Percentiles rank a stretch among this genome's conserved stretches.
phyloP scores from a whole-genome alignment of 345 rosid genomes.

The Passiflora organensis region DNA sequence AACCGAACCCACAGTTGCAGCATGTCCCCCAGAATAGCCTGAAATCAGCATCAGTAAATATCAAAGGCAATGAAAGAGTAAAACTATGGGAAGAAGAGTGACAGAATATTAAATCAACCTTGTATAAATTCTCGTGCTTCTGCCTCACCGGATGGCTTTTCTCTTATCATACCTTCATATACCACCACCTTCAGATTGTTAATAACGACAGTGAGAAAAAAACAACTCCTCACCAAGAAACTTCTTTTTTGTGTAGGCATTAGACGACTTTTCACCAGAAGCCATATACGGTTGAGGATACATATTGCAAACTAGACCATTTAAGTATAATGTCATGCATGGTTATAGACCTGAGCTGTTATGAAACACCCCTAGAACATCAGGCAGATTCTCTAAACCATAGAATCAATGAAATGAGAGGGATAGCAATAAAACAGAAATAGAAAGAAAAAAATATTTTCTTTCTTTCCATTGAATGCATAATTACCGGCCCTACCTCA shows the following conservation, averaged over 20 bases:
- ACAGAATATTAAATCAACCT: conserved; percentile 36
- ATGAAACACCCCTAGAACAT: neutral
- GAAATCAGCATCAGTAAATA: conserved; percentile 13
- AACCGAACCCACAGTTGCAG: conserved; percentile 83
- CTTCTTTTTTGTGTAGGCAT: too few relatives aligned
- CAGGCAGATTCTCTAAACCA: neutral
- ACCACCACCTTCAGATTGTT: conserved; percentile 71
- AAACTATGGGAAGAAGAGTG: neutral
- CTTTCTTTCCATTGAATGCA: neutral
- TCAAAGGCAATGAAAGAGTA: conserved; percentile 6
- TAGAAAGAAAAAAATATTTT: neutral
- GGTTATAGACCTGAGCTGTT: neutral
- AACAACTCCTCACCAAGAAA: too few relatives aligned
- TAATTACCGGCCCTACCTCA: neutral
- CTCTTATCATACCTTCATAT: conserved; percentile 72
- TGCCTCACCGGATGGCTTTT: conserved; percentile 67
- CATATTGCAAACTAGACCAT: conserved; percentile 1
- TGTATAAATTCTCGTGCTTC: conserved; percentile 70
- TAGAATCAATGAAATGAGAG: neutral
- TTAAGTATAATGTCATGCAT: neutral
- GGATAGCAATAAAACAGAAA: neutral
- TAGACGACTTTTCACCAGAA: conserved; percentile 25
- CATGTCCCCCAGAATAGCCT: conserved; percentile 71
- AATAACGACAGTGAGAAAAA: conserved; percentile 29
- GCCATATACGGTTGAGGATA: conserved; percentile 42